phyloP scores from a whole-genome alignment of 2,329 filamentous ascomycete species.

The Zymoseptoria crescenta region DNA sequence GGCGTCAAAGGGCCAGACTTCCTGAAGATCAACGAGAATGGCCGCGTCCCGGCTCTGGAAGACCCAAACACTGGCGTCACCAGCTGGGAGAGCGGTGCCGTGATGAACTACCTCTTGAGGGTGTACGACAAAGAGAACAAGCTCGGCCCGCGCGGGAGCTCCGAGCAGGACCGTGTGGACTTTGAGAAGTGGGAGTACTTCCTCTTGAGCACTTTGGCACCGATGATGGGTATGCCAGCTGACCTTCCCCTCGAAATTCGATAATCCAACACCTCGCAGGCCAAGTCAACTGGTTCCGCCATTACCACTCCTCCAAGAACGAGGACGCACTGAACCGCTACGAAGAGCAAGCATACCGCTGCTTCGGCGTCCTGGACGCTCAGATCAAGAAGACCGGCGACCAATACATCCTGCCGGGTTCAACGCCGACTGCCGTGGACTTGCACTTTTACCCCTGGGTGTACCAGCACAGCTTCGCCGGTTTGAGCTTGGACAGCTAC shows the following conservation, averaged over 20 bases:
- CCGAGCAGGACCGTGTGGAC: slow-evolving; percentile 36
- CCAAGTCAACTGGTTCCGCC: slow-evolving; percentile 35
- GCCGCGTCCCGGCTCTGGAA: slow-evolving; percentile 37
- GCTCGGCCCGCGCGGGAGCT: slow-evolving; percentile 30
- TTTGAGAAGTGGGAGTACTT: slow-evolving; percentile 43
- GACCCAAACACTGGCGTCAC: slow-evolving; percentile 41
- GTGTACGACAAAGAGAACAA: slow-evolving; percentile 37
- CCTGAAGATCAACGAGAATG: slow-evolving; percentile 39
- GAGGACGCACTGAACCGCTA: slow-evolving; percentile 37
- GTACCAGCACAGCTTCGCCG: slow-evolving; percentile 32
- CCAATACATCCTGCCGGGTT: slow-evolving; percentile 32
- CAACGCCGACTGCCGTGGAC: slow-evolving; percentile 33
- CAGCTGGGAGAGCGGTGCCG: slow-evolving; percentile 45
- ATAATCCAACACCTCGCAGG: slow-evolving; percentile 11
- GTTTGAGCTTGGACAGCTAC: slow-evolving; percentile 35
- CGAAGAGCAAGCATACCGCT: slow-evolving; percentile 34
- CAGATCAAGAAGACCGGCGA: slow-evolving; percentile 35
- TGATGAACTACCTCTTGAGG: slow-evolving; percentile 41
- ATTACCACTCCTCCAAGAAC: slow-evolving; percentile 34
- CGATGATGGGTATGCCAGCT: slow-evolving; percentile 33
- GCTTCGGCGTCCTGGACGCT: slow-evolving; percentile 36
- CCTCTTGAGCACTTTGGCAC: slow-evolving; percentile 34
- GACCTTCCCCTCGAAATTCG: background rate
- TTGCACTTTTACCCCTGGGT: slow-evolving; percentile 39
- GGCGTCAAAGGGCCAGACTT: slow-evolving; percentile 34